phyloP scores from a whole-genome alignment of 495 filamentous ascomycete genomes.

The Neurospora sp. region DNA sequence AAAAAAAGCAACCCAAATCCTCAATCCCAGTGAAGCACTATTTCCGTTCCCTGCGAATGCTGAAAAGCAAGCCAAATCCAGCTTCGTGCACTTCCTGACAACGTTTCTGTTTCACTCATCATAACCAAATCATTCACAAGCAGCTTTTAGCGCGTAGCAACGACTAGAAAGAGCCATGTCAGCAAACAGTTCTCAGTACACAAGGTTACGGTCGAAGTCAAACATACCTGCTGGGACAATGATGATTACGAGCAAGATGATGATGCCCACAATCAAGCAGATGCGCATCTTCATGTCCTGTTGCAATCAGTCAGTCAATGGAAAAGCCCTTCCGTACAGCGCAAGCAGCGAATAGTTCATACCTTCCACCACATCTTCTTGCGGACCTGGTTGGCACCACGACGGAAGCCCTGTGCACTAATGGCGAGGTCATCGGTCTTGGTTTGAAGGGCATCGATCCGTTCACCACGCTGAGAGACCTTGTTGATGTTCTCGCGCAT shows the following conservation, averaged over 20 bases:
- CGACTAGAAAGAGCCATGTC: conserved; percentile 11
- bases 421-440: conserved; percentile 90
- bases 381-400: conserved; percentile 87
- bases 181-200: background rate
- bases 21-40: conserved; percentile 17
- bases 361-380: conserved; percentile 73
- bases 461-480: conserved; percentile 81
- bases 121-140: conserved; percentile 8
- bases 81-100: conserved; percentile 16
- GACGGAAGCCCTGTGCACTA: conserved; percentile 87
- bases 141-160: conserved; percentile 15
- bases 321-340: background rate
- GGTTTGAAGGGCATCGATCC: conserved; percentile 81
- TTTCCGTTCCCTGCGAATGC: conserved; percentile 17
- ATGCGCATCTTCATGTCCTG: conserved; percentile 99
- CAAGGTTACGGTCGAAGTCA: background rate
- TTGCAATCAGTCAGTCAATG: background rate
- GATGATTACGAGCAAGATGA: conserved; percentile 82
- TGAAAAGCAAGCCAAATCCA: conserved; percentile 21
- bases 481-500: conserved; percentile 95
- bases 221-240: conserved; percentile 75
- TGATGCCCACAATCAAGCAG: conserved; percentile 80
- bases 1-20: conserved; percentile 24
- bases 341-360: background rate
- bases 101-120: conserved; percentile 9